Percentiles rank a stretch among this genome's conserved stretches.
phyloP scores from a whole-genome alignment of 2,329 filamentous ascomycete species.

The Cercospora sp. region DNA sequence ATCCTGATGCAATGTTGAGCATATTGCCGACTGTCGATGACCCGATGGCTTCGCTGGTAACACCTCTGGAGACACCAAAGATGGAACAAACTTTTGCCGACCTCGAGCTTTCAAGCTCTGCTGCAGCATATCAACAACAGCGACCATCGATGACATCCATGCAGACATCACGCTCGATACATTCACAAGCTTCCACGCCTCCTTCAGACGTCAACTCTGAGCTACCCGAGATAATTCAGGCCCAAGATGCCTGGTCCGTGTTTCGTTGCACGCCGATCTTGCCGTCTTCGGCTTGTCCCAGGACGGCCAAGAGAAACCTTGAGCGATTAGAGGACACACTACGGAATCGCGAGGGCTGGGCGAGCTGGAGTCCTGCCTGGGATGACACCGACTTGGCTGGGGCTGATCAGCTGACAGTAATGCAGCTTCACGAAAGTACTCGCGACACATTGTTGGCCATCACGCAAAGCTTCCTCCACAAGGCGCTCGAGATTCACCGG shows the following conservation, averaged over 20 bases:
- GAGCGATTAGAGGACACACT: conserved; percentile 54
- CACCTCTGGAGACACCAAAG: conserved; percentile 50
- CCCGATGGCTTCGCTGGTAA: conserved; percentile 44
- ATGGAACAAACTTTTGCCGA: conserved; percentile 51
- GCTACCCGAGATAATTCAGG: conserved; percentile 51
- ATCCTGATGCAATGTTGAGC: conserved; percentile 45
- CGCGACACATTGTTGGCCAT: conserved; percentile 71
- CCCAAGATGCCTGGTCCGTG: conserved; percentile 55
- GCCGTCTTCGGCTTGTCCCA: conserved; percentile 52
- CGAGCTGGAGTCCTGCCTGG: conserved; percentile 53
- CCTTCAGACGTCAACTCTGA: conserved; percentile 37
- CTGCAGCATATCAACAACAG: conserved; percentile 45
- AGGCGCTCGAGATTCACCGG: conserved; percentile 67
- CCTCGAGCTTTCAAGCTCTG: conserved; percentile 47
- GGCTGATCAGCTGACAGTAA: conserved; percentile 50
- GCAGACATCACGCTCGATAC: conserved; percentile 23
- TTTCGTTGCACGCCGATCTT: conserved; percentile 55
- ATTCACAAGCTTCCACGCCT: conserved; percentile 19
- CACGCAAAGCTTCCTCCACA: conserved; percentile 68
- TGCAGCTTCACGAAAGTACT: conserved; percentile 55
- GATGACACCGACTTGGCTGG: conserved; percentile 51
- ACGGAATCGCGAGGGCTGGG: conserved; percentile 54
- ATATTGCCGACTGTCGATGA: conserved; percentile 48
- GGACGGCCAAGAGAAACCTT: conserved; percentile 53
- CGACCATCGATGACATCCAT: conserved; percentile 41